Base-by-base conservation (phyloP, 208 protist genomes). In the Trypanosoma conorhini region DNA sequence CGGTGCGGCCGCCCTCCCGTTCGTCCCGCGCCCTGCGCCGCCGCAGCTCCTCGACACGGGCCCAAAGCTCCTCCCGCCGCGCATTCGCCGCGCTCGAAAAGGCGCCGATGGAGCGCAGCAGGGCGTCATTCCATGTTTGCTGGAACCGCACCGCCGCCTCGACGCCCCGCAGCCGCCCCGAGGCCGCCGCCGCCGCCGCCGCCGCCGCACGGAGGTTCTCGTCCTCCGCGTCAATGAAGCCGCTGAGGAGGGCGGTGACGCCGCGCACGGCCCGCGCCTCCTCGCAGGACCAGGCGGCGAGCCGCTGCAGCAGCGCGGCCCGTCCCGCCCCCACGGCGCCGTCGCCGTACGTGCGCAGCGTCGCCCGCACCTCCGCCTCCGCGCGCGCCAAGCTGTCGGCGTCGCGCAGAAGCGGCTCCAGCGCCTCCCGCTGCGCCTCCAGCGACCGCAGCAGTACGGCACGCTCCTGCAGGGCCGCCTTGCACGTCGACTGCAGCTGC, bases 61-160 rank as follows among this genome's bases (percentile, higher is more conserved):
- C 44, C 15, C 48, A 56, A 19, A 59, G 33, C 3, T 26, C 10
- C 12, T 30, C n/a, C 7, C 51, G 63, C 30, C 63, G 5, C 24
- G 33, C 52, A 8, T 48, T 26, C 35, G 10, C 48, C 7, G 15
- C 51, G 22, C 33, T 22, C 24, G 63, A 59, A 48, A 60, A 48
- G 30, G 13, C n/a, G 42, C 19, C 8, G 1, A 68, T 12, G 26
- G 51, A 58, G 12, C 42, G 30, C 51, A 26, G 5, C 22, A 68
- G 50, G 22, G 22, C 33, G 33, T 68, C 26, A 28, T 68, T 68
- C 63, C 63, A 68, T 48, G 9, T 26, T 46, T 68, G 63, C 46
- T 68, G 59, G 26, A 68, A 59, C 26, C 63, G 63, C n/a, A 68
- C 63, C 22, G 63, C 51, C 28, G 26, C 22, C 13, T 59, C 51